Percentiles rank a stretch among this genome's conserved stretches.
Conservation (phyloP, 148 eudicot species). For the Dianthus caryophyllus region DNA sequence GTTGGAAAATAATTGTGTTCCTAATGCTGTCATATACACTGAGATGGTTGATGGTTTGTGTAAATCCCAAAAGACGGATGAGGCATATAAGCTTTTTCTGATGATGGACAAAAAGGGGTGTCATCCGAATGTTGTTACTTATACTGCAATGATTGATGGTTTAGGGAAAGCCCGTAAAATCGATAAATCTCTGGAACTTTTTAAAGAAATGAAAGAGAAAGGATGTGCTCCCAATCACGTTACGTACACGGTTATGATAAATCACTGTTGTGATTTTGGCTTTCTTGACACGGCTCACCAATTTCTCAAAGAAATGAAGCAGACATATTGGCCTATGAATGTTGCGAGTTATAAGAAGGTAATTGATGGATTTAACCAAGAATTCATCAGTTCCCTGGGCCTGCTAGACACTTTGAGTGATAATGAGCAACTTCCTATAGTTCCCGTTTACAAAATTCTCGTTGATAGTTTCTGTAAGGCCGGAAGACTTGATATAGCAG, state of each 20-base stretch:
- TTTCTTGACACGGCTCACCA: conserved; percentile 68
- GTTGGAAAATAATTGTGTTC: conserved; percentile 62
- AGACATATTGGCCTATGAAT: conserved; percentile 85
- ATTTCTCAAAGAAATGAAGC: conserved; percentile 90
- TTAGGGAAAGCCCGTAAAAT: conserved; percentile 75
- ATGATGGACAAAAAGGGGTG: conserved; percentile 94
- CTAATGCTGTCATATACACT: conserved; percentile 83
- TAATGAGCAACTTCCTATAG: conserved; percentile 44
- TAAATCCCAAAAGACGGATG: conserved; percentile 78
- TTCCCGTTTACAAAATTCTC: conserved; percentile 60
- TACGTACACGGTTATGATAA: conserved; percentile 72
- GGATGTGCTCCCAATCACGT: conserved; percentile 88
- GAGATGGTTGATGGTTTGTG: conserved; percentile 92
- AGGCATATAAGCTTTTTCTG: conserved; percentile 80
- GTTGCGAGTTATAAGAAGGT: conserved; percentile 66
- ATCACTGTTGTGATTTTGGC: conserved; percentile 65
- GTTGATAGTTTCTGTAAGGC: conserved; percentile 76
- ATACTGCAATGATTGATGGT: conserved; percentile 91
- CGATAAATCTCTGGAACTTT: conserved; percentile 62
- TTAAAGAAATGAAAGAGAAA: conserved; percentile 54
- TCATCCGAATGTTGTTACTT: conserved; percentile 87
- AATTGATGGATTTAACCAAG: conserved; percentile 78
- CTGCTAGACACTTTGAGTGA: conserved; percentile 55
- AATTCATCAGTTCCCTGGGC: conserved; percentile 54
- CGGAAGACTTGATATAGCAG: conserved; percentile 68